Evolutionary conservation across 140 eudicot species (phyloP), one percentile per base, ranked within the genome.

Genomic region (Ambrosia hybrid): DNA sequence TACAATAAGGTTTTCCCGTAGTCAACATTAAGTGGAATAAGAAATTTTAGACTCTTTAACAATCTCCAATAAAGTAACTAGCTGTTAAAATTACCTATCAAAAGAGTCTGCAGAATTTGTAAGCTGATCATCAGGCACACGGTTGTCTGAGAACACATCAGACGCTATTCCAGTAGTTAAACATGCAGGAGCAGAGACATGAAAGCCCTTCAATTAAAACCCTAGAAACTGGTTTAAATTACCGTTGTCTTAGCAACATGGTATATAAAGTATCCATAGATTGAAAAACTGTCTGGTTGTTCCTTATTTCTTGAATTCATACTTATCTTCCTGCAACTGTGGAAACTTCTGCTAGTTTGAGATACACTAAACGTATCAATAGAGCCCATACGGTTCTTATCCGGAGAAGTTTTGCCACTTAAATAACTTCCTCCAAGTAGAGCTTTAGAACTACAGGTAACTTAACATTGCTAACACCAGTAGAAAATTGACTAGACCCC

Each of bases 291-390:
- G 34, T 82, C 73, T 8, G 90, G 82, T 39, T 75, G 82, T 51
- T 78, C 87, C n/a, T 82, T 76, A 73, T 86, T 90, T 53, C 82
- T 83, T 71, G 88, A 83, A 70, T 86, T 88, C 95, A 90, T 89
- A 52, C 83, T 82, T 38, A 83, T 82, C 67, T 79, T 84, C 70
- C 83, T 66, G 64, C 77, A 86, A 70, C 84, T 74, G 57, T 79
- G 83, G 71, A 85, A 64, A 65, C 97, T 71, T 72, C 73, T 81
- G 43, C 75, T 75, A 79, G 17, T 67, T 59, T 51, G 74, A 51
- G 76, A 67, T 49, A 74, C 46, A 78, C 58, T 57, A 43, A 77
- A 65, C 73, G 5, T 76, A 71, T 72, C 79, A 21, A 79, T 75
- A 26, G 77, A 69, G 43, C 71, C 74, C 37, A 34, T 62, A 55